Percentiles rank a stretch among this genome's conserved stretches.
These are phyloP conservation scores for Chenopodium suecicum DNA, from an alignment of 148 eudicot genomes.

Conservation along the genomic window DNA sequence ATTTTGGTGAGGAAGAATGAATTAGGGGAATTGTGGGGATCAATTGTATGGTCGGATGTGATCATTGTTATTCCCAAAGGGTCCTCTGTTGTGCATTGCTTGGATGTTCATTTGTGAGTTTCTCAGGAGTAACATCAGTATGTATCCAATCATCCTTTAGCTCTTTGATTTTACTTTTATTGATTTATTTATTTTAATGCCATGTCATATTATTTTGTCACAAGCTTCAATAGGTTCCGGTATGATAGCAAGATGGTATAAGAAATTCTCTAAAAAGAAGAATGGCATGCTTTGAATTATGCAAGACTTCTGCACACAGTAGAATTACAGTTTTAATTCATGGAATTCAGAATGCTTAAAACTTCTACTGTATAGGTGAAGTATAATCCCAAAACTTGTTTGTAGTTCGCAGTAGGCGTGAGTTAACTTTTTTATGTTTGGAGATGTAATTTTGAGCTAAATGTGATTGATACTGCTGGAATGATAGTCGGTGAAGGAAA, in stretches of 20 bases:
- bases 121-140: constrained; percentile 9
- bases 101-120: constrained; percentile 54
- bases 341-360: no score
- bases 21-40: constrained; percentile 53
- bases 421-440: no score
- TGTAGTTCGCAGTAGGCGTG: no score
- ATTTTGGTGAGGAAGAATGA: constrained; percentile 59
- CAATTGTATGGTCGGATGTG: constrained; percentile 54
- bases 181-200: not conserved
- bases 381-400: no score
- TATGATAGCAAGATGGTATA: not conserved
- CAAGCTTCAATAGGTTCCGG: not conserved
- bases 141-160: constrained; percentile 2
- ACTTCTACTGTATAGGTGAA: no score
- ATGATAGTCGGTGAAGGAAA: no score
- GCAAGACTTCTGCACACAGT: no score
- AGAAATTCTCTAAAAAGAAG: no score
- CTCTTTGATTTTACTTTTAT: not conserved
- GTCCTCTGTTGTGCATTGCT: constrained; percentile 62
- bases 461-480: no score
- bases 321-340: no score
- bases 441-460: no score
- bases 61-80: constrained; percentile 52
- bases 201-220: not conserved
- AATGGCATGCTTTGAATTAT: no score